Conservation (phyloP, 768 basidiomycete genomes). For the Clavaria fumosa region DNA sequence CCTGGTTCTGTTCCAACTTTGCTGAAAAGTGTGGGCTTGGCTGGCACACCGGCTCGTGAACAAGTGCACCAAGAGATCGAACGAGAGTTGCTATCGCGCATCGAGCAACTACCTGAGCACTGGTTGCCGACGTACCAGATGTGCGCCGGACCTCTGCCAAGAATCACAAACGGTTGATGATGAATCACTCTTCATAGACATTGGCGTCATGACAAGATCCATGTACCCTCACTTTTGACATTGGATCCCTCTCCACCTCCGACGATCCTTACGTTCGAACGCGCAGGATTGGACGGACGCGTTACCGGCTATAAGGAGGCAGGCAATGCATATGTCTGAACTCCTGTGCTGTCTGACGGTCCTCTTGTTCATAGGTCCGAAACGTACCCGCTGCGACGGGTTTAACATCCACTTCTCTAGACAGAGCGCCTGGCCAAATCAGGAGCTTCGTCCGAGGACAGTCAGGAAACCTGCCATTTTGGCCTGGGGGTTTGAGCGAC, state of each 20-base stretch:
- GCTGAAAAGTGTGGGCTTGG: constrained; percentile 43
- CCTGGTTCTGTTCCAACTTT: constrained; percentile 25
- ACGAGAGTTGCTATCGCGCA: constrained; percentile 56
- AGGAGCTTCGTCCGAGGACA: constrained; percentile 87
- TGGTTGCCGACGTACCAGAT: constrained; percentile 75
- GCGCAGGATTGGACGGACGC: constrained; percentile 64
- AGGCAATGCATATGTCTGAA: constrained; percentile 1
- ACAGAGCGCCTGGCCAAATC: constrained; percentile 67
- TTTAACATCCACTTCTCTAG: constrained; percentile 71
- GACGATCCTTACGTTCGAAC: constrained; percentile 56
- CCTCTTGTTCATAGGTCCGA: constrained; percentile 26
- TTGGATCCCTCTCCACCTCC: constrained; percentile 60
- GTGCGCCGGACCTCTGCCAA: constrained; percentile 27
- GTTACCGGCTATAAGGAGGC: constrained; percentile 78
- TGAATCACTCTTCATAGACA: constrained; percentile 30
- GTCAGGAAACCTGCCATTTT: constrained; percentile 84
- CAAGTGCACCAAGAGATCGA: constrained; percentile 59
- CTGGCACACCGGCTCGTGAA: constrained; percentile 38
- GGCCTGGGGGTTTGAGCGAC: constrained; percentile 84
- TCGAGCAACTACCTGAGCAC: constrained; percentile 44
- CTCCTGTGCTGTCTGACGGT: background rate
- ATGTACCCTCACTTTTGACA: constrained; percentile 47
- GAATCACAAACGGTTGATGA: constrained; percentile 8
- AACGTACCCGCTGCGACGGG: constrained; percentile 47
- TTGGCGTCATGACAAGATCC: constrained; percentile 51